Evolutionary conservation across 2,329 filamentous ascomycete species (phyloP).

Genomic region (Sarocladiaceae sp.): DNA sequence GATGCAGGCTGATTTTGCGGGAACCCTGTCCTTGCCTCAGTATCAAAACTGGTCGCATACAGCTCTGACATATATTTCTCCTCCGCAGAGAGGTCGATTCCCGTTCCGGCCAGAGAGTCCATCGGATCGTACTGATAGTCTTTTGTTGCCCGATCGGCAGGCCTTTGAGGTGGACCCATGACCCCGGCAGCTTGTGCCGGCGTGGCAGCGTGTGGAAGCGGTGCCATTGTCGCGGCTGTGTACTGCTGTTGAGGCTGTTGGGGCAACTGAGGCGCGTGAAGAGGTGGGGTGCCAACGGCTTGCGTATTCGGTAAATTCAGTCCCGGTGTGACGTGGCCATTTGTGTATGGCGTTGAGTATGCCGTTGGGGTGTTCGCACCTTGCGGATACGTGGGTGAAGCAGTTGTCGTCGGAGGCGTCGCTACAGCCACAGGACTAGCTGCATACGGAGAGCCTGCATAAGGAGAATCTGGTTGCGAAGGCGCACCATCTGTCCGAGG

Average conservation of each 20-base stretch:
- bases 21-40: conserved; percentile 48
- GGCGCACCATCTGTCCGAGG: conserved; percentile 53
- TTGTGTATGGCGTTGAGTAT: conserved; percentile 34
- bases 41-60: conserved; percentile 48
- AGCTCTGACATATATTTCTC: conserved; percentile 74
- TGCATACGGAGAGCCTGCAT: conserved; percentile 47
- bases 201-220: conserved; percentile 19
- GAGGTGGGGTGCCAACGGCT: conserved; percentile 25
- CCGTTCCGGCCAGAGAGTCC: conserved; percentile 79
- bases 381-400: conserved; percentile 33
- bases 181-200: conserved; percentile 22
- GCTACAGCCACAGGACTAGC: conserved; percentile 40
- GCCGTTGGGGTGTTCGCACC: conserved; percentile 18
- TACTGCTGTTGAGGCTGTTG: conserved; percentile 19
- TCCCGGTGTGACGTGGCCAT: conserved; percentile 30
- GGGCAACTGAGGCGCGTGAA: conserved; percentile 25
- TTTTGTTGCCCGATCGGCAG: conserved; percentile 58
- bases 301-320: conserved; percentile 31
- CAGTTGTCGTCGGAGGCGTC: conserved; percentile 33
- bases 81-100: conserved; percentile 82
- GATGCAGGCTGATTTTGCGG: conserved; percentile 47
- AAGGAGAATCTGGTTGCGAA: conserved; percentile 64
- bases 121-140: conserved; percentile 68
- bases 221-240: conserved; percentile 24
- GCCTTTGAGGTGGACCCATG: conserved; percentile 59